A percentile compares a stretch with the other conserved stretches of the same genome.
phyloP scores from a whole-genome alignment of 352 stramenopile species.

The Globisporangium orthogonon region DNA sequence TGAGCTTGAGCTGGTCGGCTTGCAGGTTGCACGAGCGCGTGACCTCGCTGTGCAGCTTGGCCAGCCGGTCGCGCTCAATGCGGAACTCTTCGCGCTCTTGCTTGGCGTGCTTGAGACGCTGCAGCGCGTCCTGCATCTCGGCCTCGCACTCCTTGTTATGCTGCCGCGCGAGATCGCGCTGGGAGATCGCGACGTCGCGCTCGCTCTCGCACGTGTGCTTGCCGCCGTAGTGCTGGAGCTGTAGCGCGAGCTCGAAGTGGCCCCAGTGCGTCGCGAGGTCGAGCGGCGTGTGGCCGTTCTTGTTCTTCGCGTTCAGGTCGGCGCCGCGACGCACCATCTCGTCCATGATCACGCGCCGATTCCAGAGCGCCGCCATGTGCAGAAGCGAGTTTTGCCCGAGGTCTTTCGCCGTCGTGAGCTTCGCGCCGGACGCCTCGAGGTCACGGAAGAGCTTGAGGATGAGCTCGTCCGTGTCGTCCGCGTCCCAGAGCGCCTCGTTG shows the following conservation, averaged over 20 bases:
- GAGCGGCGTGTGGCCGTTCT: constrained; percentile 38
- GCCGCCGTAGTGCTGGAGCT: constrained; percentile 49
- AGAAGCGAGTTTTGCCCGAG: constrained; percentile 40
- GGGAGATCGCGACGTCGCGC: constrained; percentile 43
- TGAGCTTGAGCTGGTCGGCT: constrained; percentile 13
- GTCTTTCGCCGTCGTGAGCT: constrained; percentile 24
- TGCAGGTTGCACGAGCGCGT: constrained; percentile 13
- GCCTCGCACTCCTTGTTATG: constrained; percentile 26
- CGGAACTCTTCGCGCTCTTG: constrained; percentile 45
- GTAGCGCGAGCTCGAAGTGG: constrained; percentile 41
- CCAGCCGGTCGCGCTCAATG: constrained; percentile 40
- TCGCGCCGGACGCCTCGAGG: constrained; percentile 19
- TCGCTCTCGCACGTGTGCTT: constrained; percentile 58
- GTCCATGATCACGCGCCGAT: constrained; percentile 41
- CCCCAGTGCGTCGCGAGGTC: constrained; percentile 55
- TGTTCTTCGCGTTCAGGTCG: constrained; percentile 40
- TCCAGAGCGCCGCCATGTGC: constrained; percentile 44
- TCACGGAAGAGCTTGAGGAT: constrained; percentile 35
- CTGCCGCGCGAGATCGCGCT: constrained; percentile 36
- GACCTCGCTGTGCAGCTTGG: constrained; percentile 14
- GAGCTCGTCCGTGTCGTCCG: constrained; percentile 43
- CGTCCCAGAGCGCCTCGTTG: constrained; percentile 51
- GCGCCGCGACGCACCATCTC: constrained; percentile 35
- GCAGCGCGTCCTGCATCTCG: constrained; percentile 28
- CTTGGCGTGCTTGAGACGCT: constrained; percentile 25